These are phyloP conservation scores for Kandelia obovata DNA, from an alignment of 345 rosid genomes.

Conservation along the genomic window DNA sequence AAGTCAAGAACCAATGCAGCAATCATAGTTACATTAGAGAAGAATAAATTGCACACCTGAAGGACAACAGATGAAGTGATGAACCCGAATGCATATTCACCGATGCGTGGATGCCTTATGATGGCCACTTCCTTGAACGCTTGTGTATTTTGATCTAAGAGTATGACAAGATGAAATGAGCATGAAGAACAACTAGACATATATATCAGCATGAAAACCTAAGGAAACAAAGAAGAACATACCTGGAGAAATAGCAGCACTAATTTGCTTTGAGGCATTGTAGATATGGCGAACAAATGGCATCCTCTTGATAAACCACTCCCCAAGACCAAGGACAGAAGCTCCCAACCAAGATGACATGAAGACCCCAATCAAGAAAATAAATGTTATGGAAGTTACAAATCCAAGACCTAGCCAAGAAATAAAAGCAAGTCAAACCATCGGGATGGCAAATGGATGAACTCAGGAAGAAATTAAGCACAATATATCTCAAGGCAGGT, in stretches of 20 bases:
- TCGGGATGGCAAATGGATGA: neutral
- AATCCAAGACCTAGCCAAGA: conserved; percentile 80
- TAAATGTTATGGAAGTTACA: conserved; percentile 83
- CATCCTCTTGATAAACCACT: conserved; percentile 99
- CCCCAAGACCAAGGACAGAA: conserved; percentile 86
- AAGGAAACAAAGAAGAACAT: conserved; percentile 11
- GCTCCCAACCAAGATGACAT: conserved; percentile 99
- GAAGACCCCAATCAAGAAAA: conserved; percentile 96
- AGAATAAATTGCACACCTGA: conserved; percentile 53
- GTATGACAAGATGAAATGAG: conserved; percentile 12
- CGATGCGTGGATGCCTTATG: conserved; percentile 93
- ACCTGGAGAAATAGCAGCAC: conserved; percentile 99
- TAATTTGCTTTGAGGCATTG: conserved; percentile 96
- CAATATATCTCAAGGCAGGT: neutral
- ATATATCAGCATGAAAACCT: conserved; percentile 5
- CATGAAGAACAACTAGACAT: neutral
- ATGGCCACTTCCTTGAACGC: conserved; percentile 99
- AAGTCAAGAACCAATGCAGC: neutral
- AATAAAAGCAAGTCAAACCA: conserved; percentile 18
- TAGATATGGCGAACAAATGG: conserved; percentile 96
- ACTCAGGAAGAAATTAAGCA: neutral
- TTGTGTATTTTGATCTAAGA: conserved; percentile 83
- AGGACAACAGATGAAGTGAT: conserved; percentile 81
- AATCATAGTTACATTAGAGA: neutral
- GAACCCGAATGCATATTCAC: conserved; percentile 98